Evolutionary conservation across 305 asterid genomes (phyloP).

Genomic region (Fraxinus paxiana): DNA sequence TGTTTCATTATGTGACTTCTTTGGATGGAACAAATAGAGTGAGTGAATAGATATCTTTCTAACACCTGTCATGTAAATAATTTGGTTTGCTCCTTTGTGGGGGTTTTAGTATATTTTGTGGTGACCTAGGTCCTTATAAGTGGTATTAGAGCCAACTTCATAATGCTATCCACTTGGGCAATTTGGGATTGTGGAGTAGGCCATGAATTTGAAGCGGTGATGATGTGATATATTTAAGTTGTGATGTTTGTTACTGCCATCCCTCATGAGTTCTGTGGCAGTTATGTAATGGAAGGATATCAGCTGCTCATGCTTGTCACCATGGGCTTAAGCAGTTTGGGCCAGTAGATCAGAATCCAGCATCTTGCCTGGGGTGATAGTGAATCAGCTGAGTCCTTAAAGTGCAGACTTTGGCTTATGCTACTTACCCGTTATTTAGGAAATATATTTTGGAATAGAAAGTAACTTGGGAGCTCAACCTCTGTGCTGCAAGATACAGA

Average conservation of each 20-base stretch:
- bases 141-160: not conserved
- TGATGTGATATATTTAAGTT: not conserved
- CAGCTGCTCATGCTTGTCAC: not conserved
- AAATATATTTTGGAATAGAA: not conserved
- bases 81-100: not conserved
- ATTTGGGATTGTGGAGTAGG: not conserved
- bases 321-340: not conserved
- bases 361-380: not conserved
- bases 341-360: not conserved
- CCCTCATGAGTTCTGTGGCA: not conserved
- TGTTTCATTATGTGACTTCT: not conserved
- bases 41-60: not conserved
- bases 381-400: not conserved
- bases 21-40: not conserved
- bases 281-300: not conserved
- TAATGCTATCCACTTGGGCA: not conserved
- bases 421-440: not conserved
- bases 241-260: not conserved
- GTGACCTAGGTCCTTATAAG: not conserved
- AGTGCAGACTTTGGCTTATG: not conserved
- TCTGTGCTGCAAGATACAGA: not conserved
- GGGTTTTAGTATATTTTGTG: not conserved
- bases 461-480: not conserved
- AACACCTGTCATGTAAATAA: not conserved
- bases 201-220: not conserved